phyloP scores from a whole-genome alignment of 495 filamentous ascomycete genomes.

The Pseudevernia furfuracea region DNA sequence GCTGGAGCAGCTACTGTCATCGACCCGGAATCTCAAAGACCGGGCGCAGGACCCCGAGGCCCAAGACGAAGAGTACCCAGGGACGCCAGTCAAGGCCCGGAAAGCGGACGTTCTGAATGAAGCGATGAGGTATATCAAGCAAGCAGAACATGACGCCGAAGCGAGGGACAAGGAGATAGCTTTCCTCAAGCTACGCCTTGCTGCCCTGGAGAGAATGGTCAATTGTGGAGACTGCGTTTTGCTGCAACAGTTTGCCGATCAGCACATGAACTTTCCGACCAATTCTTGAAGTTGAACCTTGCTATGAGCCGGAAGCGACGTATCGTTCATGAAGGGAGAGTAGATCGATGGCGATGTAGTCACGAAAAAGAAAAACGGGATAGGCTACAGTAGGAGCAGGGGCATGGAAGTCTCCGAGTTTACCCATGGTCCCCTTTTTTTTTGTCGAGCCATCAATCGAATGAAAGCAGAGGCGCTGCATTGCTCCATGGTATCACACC shows the following conservation, averaged over 20 bases:
- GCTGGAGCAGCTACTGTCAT: constrained; percentile 32
- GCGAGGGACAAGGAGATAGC: constrained; percentile 3
- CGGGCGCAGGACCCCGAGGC: background rate
- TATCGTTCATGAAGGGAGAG: too few species aligned
- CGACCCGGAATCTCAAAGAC: background rate
- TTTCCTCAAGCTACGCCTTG: constrained; percentile 7
- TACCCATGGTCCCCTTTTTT: too few species aligned
- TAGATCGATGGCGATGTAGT: too few species aligned
- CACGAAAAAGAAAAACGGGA: too few species aligned
- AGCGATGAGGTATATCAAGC: constrained; percentile 15
- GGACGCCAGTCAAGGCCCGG: background rate
- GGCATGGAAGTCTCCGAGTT: too few species aligned
- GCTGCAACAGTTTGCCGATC: constrained; percentile 3
- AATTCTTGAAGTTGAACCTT: background rate
- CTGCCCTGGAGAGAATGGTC: constrained; percentile 10
- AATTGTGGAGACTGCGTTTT: constrained; percentile 10
- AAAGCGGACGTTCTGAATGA: constrained; percentile 12
- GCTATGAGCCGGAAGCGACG: too few species aligned
- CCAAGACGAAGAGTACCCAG: background rate
- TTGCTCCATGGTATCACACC: too few species aligned
- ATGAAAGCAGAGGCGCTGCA: too few species aligned
- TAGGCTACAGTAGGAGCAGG: too few species aligned
- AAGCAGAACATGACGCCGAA: constrained; percentile 5
- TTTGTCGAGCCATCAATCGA: too few species aligned
- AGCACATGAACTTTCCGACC: constrained; percentile 1